Evolutionary conservation across 768 basidiomycete genomes (phyloP).

Genomic region (Hypholoma sublateritium): DNA sequence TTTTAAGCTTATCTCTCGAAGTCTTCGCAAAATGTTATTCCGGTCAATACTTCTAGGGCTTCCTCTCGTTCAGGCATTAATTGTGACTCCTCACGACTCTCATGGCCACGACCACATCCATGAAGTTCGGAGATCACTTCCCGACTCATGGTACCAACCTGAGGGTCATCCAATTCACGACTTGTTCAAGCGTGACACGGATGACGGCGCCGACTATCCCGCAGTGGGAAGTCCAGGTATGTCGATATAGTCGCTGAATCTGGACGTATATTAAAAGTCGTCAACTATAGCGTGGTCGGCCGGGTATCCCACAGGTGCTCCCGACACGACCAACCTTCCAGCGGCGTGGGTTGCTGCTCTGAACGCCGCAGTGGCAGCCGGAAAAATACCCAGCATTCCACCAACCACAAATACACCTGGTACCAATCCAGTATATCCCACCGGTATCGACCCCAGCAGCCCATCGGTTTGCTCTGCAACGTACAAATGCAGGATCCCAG

Average conservation of each 20-base stretch:
- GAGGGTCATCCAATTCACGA: slow-evolving; percentile 56
- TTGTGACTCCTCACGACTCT: slow-evolving; percentile 17
- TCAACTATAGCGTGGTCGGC: slow-evolving; percentile 54
- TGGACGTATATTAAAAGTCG: neutral
- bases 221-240: slow-evolving; percentile 60
- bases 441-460: slow-evolving; percentile 42
- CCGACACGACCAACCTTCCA: slow-evolving; percentile 56
- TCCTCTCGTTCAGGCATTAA: slow-evolving; percentile 22
- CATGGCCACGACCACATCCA: slow-evolving; percentile 32
- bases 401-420: slow-evolving; percentile 37
- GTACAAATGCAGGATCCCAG: slow-evolving; percentile 59
- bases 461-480: slow-evolving; percentile 74
- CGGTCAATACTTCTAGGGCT: slow-evolving; percentile 22
- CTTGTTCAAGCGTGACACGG: slow-evolving; percentile 59
- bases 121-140: slow-evolving; percentile 27
- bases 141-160: slow-evolving; percentile 60
- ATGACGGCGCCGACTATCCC: slow-evolving; percentile 51
- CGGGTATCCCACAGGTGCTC: slow-evolving; percentile 52
- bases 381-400: slow-evolving; percentile 73
- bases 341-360: slow-evolving; percentile 73
- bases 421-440: slow-evolving; percentile 44
- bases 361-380: slow-evolving; percentile 59
- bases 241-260: slow-evolving; percentile 13
- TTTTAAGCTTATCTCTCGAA: neutral
- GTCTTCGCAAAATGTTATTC: slow-evolving; percentile 22